Conservation (phyloP, 148 eudicot genomes). For the Chenopodium berlandieri region DNA sequence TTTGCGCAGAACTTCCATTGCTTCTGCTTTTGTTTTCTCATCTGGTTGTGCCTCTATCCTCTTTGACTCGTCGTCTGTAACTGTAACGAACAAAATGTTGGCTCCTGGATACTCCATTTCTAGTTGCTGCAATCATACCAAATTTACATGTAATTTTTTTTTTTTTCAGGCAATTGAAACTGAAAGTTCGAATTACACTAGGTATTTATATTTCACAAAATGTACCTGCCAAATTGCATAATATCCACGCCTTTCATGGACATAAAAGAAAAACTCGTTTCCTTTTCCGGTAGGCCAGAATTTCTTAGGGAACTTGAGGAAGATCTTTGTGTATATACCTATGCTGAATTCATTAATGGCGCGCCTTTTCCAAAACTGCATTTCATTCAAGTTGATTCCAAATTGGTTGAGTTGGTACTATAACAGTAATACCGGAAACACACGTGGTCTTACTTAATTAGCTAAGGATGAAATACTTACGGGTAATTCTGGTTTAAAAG, state of each 20-base stretch:
- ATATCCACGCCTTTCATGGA: slow-evolving; percentile 35
- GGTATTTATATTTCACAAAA: too few species aligned
- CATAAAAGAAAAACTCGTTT: slow-evolving; percentile 32
- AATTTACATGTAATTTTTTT: background rate
- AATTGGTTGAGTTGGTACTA: too few species aligned
- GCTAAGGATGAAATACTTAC: slow-evolving; percentile 8
- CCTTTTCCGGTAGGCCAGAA: slow-evolving; percentile 36
- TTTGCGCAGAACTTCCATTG: slow-evolving; percentile 29
- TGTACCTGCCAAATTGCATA: slow-evolving; percentile 37
- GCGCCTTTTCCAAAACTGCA: slow-evolving; percentile 32
- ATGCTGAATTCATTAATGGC: slow-evolving; percentile 32
- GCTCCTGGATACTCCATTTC: slow-evolving; percentile 34
- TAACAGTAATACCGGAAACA: too few species aligned
- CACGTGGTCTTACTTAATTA: too few species aligned
- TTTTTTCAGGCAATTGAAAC: too few species aligned
- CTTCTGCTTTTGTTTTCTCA: slow-evolving; percentile 30
- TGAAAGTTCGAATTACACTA: too few species aligned
- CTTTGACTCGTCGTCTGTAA: slow-evolving; percentile 23
- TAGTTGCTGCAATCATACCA: slow-evolving; percentile 17
- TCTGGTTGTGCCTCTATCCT: slow-evolving; percentile 32
- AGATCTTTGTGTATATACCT: slow-evolving; percentile 28
- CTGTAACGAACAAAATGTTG: slow-evolving; percentile 29
- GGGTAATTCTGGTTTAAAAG: slow-evolving; percentile 22
- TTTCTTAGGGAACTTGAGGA: slow-evolving; percentile 31
- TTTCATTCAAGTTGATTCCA: background rate